Base-by-base conservation (phyloP, 2,329 filamentous ascomycete species). In the Xylaria hypoxylon region DNA sequence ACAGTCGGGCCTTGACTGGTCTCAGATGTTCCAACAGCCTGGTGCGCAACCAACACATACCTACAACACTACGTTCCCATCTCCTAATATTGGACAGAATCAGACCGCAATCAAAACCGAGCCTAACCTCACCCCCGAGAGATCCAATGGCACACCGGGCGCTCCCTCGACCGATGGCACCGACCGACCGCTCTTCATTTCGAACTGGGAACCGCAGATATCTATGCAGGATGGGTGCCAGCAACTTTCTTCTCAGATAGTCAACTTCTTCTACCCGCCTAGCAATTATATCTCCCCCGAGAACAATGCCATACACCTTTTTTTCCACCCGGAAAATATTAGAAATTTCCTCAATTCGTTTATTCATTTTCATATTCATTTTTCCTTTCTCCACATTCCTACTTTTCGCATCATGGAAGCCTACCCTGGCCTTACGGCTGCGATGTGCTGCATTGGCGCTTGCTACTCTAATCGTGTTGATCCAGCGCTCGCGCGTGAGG, bases 401-500 rank as follows among this genome's bases (percentile, higher is more conserved):
- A 91, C 90, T 8, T 92, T 93, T 79, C 86, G 88, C 74, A 85
- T 91, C 59, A 82, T 86, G 68, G 85, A 89, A 68, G 86, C 88
- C 52, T 89, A 90, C 76, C 87, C 89, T 67, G 89, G 89, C 70
- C 83, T 93, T 67, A 80, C 92, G 56, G 84, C 91, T 66, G 85
- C 85, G 68, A 91, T 94, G 83, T 88, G 91, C 73, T 92, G 89
- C 76, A 84, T 92, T 72, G 91, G 91, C 42, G 90, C 91, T 45
- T 91, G 92, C 64, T 94, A 93, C 78, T 92, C 91, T 58, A 85
- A 90, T 60, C 84, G 84, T 67, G 80, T 91, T 47, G 65, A 68
- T 80, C 83, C 31, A 79, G 88, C 50, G 80, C 83, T 67, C 84
- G 88, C 91, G 69, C 88, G 90, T 68, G 86, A 88, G 75, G 83